Conservation (phyloP, 306 rosid species). For the Ziziphus jujuba region DNA sequence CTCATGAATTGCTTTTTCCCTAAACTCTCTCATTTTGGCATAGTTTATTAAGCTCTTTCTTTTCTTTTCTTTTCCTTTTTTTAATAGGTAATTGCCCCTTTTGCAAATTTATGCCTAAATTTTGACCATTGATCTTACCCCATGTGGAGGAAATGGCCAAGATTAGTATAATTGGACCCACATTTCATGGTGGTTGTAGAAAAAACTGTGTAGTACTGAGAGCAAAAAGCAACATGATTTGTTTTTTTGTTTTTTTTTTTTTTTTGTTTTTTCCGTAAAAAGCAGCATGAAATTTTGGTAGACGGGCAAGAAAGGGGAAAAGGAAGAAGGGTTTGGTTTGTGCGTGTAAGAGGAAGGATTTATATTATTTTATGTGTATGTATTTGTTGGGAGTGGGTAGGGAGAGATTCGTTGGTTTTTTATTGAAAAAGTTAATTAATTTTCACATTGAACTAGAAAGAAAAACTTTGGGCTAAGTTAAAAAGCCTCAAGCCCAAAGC, state of each 20-base stretch:
- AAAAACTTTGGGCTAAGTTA: conserved; percentile 27
- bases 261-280: background rate
- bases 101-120: conserved; percentile 4
- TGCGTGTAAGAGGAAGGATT: background rate
- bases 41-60: background rate
- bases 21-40: background rate
- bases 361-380: conserved; percentile 6
- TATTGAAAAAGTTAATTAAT: conserved; percentile 26
- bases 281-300: background rate
- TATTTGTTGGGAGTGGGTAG: conserved; percentile 30
- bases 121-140: background rate
- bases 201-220: background rate
- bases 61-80: too few species aligned
- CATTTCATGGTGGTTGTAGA: conserved; percentile 4
- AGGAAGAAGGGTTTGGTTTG: too few species aligned
- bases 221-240: background rate
- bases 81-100: too few species aligned
- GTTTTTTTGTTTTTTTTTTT: too few species aligned
- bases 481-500: conserved; percentile 46
- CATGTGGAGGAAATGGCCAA: conserved; percentile 7
- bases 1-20: too few species aligned
- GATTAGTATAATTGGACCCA: conserved; percentile 12
- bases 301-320: too few species aligned
- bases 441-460: conserved; percentile 44
- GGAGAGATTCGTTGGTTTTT: conserved; percentile 37